These are phyloP conservation scores for Ogataea henricii DNA, from an alignment of 805 yeast genomes.

Conservation along the genomic window DNA sequence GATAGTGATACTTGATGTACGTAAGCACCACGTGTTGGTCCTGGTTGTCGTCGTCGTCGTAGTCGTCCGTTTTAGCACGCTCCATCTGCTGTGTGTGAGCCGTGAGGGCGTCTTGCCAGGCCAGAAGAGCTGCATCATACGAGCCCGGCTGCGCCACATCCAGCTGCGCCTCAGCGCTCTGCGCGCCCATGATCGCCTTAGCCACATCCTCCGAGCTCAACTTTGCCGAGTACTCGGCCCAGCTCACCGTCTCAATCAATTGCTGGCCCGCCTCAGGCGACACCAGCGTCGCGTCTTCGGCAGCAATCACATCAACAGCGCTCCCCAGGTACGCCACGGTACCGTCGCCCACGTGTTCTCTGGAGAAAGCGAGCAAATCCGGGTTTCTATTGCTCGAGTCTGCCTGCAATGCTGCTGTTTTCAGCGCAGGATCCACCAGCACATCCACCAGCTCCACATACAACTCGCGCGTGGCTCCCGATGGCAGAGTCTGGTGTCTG, in stretches of 20 bases:
- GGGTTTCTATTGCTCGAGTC: constrained; percentile 34
- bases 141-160: constrained; percentile 42
- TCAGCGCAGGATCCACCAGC: constrained; percentile 66
- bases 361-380: constrained; percentile 53
- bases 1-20: constrained; percentile 67
- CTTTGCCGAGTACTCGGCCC: constrained; percentile 59
- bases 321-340: constrained; percentile 36
- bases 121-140: constrained; percentile 57
- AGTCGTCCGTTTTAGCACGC: constrained; percentile 43
- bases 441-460: constrained; percentile 59
- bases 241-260: constrained; percentile 39
- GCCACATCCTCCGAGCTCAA: constrained; percentile 76
- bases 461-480: constrained; percentile 37
- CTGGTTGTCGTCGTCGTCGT: constrained; percentile 61
- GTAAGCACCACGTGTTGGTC: constrained; percentile 75
- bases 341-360: constrained; percentile 41
- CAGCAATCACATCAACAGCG: constrained; percentile 39
- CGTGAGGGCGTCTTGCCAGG: constrained; percentile 72
- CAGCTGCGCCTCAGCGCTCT: constrained; percentile 32
- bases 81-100: constrained; percentile 58
- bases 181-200: constrained; percentile 49
- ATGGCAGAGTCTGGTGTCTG: constrained; percentile 25
- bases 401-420: constrained; percentile 33
- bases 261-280: constrained; percentile 28
- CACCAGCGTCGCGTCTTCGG: constrained; percentile 40